Conservation (phyloP, 164 flowering plant genomes). For the Pachysandra terminalis region DNA sequence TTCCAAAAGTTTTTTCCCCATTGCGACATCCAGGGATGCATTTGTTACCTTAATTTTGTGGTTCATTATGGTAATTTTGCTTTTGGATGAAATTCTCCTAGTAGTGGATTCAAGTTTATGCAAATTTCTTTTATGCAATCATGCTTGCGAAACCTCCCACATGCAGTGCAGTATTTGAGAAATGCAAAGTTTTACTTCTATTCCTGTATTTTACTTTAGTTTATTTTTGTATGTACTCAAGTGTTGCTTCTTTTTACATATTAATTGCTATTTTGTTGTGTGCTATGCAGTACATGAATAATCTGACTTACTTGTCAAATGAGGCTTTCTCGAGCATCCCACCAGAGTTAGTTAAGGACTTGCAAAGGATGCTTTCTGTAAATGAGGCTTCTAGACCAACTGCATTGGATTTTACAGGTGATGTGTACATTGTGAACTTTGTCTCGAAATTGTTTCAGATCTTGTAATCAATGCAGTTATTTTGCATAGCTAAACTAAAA, state of each 20-base stretch:
- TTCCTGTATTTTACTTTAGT: neutral
- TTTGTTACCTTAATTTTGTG: too few species aligned
- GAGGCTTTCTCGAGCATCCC: slow-evolving; percentile 87
- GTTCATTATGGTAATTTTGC: too few species aligned
- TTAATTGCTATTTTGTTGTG: slow-evolving; percentile 8
- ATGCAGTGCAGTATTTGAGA: too few species aligned
- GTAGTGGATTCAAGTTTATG: too few species aligned
- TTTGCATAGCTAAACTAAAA: too few species aligned
- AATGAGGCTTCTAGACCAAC: slow-evolving; percentile 79
- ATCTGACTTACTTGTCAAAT: slow-evolving; percentile 68
- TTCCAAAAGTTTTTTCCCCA: too few species aligned
- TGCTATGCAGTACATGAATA: slow-evolving; percentile 78
- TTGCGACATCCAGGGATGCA: too few species aligned
- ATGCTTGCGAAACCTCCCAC: too few species aligned
- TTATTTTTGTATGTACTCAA: slow-evolving; percentile 2
- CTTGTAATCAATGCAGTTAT: too few species aligned
- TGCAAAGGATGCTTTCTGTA: slow-evolving; percentile 83
- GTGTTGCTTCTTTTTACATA: neutral
- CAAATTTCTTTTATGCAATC: too few species aligned
- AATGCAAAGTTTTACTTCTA: too few species aligned
- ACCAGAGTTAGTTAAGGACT: slow-evolving; percentile 62
- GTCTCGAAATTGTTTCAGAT: neutral
- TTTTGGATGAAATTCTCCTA: too few species aligned
- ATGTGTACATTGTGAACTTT: slow-evolving; percentile 2
- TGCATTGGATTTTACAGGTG: slow-evolving; percentile 95